A percentile compares a stretch with the other conserved stretches of the same genome.
These are phyloP conservation scores for Collybiopsis confluens DNA, from an alignment of 768 basidiomycete species.

Conservation along the genomic window DNA sequence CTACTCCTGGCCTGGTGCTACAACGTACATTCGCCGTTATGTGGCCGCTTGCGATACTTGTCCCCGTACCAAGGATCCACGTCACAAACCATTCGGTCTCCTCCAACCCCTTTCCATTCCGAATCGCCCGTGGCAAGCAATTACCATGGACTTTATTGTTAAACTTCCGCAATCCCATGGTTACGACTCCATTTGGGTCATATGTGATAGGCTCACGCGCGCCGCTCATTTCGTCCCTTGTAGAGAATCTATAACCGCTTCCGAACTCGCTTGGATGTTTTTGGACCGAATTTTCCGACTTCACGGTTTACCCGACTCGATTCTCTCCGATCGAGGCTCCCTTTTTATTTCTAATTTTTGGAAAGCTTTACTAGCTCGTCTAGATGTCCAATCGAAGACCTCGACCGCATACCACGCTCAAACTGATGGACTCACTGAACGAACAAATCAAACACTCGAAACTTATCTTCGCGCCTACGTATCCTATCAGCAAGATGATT, in stretches of 20 bases:
- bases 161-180: too few species aligned
- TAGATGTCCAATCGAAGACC: constrained; percentile 11
- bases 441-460: constrained; percentile 31
- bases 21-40: too few species aligned
- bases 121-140: constrained; percentile 28
- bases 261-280: too few species aligned
- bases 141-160: constrained; percentile 43
- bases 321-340: constrained; percentile 29
- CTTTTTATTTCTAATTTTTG: constrained; percentile 31
- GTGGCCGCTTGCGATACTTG: too few species aligned
- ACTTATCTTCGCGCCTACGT: constrained; percentile 30
- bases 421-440: constrained; percentile 34
- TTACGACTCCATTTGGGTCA: constrained; percentile 30
- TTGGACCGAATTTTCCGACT: too few species aligned
- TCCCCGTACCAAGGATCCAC: too few species aligned
- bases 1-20: too few species aligned
- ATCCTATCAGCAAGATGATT: too few species aligned
- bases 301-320: too few species aligned
- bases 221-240: constrained; percentile 39
- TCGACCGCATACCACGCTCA: constrained; percentile 42
- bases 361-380: constrained; percentile 8
- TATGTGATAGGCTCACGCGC: constrained; percentile 37
- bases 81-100: too few species aligned
- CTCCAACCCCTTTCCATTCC: constrained; percentile 33
- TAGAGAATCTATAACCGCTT: too few species aligned